Evolutionary conservation across 805 yeast species (phyloP), one percentile per base, ranked within the genome.

Genomic region (Sugiyamaella lignohabitans): DNA sequence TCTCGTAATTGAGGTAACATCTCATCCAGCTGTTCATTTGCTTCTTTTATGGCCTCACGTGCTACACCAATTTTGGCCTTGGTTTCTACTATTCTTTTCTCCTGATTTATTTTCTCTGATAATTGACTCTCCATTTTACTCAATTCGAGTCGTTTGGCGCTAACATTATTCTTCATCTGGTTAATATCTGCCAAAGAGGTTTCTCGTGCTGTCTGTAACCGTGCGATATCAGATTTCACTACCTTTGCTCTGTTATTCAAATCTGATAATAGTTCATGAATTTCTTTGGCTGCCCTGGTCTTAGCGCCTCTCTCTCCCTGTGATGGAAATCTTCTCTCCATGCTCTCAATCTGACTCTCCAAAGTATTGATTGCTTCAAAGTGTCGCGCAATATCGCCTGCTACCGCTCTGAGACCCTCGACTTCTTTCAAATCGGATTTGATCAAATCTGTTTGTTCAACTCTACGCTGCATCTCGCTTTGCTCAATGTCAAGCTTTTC

Each of bases 61-160:
- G 42, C 47, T 1, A 19, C 24, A 4, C 18, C 23, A 18, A 49
- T 43, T 19, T 44, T 32, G 2, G 39, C 43, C 20, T 44, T 41
- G 3, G 47, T 40, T 3, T 38, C 42, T 4, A 23, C 45, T 2
- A 53, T 43, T 43, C 39, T 42, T 34, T 37, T 56, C 64, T 40
- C 53, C 44, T n/a, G 49, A 40, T 46, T 62, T 18, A 64, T 64
- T 30, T 72, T 67, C 47, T 79, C 83, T 40, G 71, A 59, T 24
- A 78, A 64, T 3, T 78, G 64, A 40, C 67, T 69, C 55, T 81
- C 84, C 47, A 78, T 59, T 38, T 74, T 71, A 53, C 78, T 75
- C 21, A 84, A 73, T 2, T 59, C 55, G 38, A 82, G 60, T 54
- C 70, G 69, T 45, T 73, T 70, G 53, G 80, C 85, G 48, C 79